Conservation (phyloP, 2,329 filamentous ascomycete genomes). For the Diplodia sapinea region DNA sequence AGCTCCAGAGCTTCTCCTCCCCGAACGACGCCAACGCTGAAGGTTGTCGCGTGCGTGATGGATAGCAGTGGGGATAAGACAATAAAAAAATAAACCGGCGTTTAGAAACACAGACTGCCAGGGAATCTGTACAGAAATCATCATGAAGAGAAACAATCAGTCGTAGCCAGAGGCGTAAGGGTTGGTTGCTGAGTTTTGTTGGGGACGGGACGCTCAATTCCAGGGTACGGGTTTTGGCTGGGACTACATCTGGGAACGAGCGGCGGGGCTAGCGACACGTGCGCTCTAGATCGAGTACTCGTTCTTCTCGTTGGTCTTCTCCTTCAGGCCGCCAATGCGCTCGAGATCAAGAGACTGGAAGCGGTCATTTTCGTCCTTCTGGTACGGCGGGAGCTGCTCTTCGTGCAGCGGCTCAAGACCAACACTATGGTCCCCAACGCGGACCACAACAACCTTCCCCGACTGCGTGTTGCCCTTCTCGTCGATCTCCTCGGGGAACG, state of each 20-base stretch:
- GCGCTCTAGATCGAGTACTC: slow-evolving; percentile 31
- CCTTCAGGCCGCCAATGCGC: slow-evolving; percentile 89
- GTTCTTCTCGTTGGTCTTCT: slow-evolving; percentile 67
- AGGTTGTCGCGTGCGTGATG: slow-evolving; percentile 29
- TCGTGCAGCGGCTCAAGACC: slow-evolving; percentile 84
- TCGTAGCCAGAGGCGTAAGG: slow-evolving; percentile 31
- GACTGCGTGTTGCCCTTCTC: slow-evolving; percentile 78
- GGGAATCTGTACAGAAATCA: slow-evolving; percentile 31
- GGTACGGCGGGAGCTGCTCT: slow-evolving; percentile 80
- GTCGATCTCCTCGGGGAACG: slow-evolving; percentile 95
- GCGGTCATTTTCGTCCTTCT: slow-evolving; percentile 76
- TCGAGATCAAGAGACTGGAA: slow-evolving; percentile 97
- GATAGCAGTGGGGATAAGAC: slow-evolving; percentile 29
- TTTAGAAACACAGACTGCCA: slow-evolving; percentile 28
- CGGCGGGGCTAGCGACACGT: slow-evolving; percentile 4
- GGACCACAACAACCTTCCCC: slow-evolving; percentile 88
- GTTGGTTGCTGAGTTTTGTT: slow-evolving; percentile 15
- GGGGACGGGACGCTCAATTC: slow-evolving; percentile 18
- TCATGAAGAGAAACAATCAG: slow-evolving; percentile 31
- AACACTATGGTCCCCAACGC: slow-evolving; percentile 85
- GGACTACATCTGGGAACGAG: slow-evolving; percentile 13
- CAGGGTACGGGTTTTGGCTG: slow-evolving; percentile 3
- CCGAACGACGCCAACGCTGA: slow-evolving; percentile 29
- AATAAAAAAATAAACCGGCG: slow-evolving; percentile 25
- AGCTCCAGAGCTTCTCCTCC: slow-evolving; percentile 30